Evolutionary conservation across 352 stramenopile genomes (phyloP), one percentile per base, ranked within the genome.

Genomic region (Poterioochromonas sp.): DNA sequence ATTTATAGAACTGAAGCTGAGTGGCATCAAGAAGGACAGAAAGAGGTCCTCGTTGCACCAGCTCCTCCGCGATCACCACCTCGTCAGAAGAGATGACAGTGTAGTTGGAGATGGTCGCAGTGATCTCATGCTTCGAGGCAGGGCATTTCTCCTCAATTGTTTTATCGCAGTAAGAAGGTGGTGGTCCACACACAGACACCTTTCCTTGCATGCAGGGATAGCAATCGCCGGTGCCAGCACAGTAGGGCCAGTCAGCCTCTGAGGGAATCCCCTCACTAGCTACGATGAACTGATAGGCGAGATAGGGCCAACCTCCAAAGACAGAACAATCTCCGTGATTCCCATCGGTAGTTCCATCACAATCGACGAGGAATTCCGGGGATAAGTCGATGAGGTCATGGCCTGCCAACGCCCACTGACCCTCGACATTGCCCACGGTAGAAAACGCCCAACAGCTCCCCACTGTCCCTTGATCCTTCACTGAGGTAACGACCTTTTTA

Each of bases 301-400:
- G 26, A 71, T 71, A 71, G 8, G 62, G 62, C 62, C 62, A 71
- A 15, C 62, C 62, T 18, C 62, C 62, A 71, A 71, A 71, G 8
- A 71, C 62, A n/a, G 11, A 34, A 29, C 62, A 71, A 44, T 71
- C 62, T n/a, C 11, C 62, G 40, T 71, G 62, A 44, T 40, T 71
- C 8, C 32, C 34, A 49, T 71, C 62, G 26, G 18, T 5, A 49
- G 62, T 34, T 12, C 62, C 62, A 29, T 71, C 62, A 32, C 62
- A 71, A 29, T 71, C 62, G 8, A 71, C 62, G 5, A 71, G 62
- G 26, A 44, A 71, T 32, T 71, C 62, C 15, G 29, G 2, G 1
- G 62, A 71, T 40, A 71, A 32, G 26, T 71, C 62, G 26, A 49
- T 44, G 1, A 71, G 26, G 11, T 43, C 5, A 26, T 44, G 2